Evolutionary conservation across 1,284 basidiomycete species (phyloP).

Genomic region (Xerocomus subilludens): DNA sequence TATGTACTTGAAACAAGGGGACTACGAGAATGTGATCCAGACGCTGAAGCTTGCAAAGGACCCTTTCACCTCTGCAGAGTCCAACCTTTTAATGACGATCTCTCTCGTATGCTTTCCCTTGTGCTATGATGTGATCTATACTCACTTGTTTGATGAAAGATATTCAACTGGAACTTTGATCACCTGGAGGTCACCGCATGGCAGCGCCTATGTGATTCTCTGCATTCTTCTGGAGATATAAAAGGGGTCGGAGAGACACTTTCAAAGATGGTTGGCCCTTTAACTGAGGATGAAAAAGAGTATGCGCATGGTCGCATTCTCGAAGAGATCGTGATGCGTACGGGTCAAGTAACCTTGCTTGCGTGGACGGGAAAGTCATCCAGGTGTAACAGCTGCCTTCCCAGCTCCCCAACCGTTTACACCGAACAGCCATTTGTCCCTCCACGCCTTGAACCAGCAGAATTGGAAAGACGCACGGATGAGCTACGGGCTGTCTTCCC

Average conservation of each 20-base stretch:
- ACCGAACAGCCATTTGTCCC: neutral
- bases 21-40: slow-evolving; percentile 18
- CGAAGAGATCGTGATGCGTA: neutral
- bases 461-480: neutral
- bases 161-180: slow-evolving; percentile 17
- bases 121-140: neutral
- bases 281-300: neutral
- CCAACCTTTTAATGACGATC: neutral
- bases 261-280: neutral
- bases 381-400: slow-evolving; percentile 12
- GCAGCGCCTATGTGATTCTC: neutral
- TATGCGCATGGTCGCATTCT: neutral
- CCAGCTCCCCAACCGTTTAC: slow-evolving; percentile 3
- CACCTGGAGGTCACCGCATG: neutral
- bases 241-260: slow-evolving; percentile 2
- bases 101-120: slow-evolving; percentile 10
- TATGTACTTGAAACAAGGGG: slow-evolving; percentile 22
- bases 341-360: slow-evolving; percentile 11
- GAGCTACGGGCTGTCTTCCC: neutral
- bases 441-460: neutral
- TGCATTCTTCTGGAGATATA: neutral
- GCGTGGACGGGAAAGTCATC: slow-evolving; percentile 11
- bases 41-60: neutral
- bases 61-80: neutral
- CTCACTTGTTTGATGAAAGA: neutral